These are phyloP conservation scores for Blastomyces emzantsi DNA, from an alignment of 2,329 filamentous ascomycete species.

Conservation along the genomic window DNA sequence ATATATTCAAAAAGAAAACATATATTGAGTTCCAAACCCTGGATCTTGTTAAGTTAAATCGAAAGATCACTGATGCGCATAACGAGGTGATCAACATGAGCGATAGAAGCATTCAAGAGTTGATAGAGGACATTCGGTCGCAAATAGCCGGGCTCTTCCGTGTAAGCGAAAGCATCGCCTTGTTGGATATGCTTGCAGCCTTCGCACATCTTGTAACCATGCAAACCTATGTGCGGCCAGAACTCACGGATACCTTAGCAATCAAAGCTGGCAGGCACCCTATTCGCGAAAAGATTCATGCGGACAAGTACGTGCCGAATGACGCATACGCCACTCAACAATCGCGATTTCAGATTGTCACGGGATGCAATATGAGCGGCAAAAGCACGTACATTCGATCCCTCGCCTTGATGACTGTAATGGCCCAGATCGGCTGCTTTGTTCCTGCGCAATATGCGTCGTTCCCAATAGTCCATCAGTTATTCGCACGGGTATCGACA, in stretches of 20 bases:
- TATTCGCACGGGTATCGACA: constrained; percentile 80
- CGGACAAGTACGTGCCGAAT: constrained; percentile 68
- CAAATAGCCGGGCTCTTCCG: constrained; percentile 69
- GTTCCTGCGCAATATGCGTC: constrained; percentile 78
- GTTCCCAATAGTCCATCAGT: constrained; percentile 67
- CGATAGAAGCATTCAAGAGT: constrained; percentile 61
- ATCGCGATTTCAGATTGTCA: constrained; percentile 83
- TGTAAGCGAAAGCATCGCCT: constrained; percentile 74
- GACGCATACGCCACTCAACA: constrained; percentile 78
- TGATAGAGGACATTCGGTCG: constrained; percentile 62
- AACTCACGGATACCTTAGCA: constrained; percentile 58
- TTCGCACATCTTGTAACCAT: constrained; percentile 67
- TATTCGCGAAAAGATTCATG: constrained; percentile 63
- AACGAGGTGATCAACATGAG: constrained; percentile 77
- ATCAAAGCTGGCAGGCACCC: constrained; percentile 70
- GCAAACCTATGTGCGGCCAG: constrained; percentile 59
- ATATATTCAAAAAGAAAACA: constrained; percentile 62
- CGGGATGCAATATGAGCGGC: constrained; percentile 96
- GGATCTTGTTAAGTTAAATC: constrained; percentile 69
- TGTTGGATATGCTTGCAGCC: constrained; percentile 75
- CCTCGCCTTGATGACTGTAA: constrained; percentile 73
- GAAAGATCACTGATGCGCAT: constrained; percentile 68
- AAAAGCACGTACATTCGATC: constrained; percentile 93
- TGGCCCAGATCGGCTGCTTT: constrained; percentile 90
- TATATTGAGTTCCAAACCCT: constrained; percentile 81